phyloP scores from a whole-genome alignment of 371 early-diverging fungal genomes.

The Mortierella sp. region DNA sequence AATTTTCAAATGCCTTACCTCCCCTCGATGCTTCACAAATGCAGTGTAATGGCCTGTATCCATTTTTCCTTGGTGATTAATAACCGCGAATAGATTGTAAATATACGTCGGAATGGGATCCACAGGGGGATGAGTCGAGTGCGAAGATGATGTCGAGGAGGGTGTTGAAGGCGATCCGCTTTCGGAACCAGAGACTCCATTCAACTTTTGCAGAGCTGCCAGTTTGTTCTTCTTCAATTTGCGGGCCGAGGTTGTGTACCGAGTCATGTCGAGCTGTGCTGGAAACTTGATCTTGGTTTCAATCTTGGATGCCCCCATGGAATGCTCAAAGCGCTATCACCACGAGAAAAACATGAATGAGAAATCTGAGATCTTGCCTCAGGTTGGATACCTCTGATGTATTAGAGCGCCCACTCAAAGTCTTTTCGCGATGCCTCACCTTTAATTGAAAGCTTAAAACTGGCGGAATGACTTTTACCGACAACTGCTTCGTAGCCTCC shows the following conservation, averaged over 20 bases:
- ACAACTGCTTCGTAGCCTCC: constrained; percentile 89
- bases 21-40: constrained; percentile 78
- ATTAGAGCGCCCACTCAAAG: too few relatives aligned
- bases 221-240: constrained; percentile 39
- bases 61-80: constrained; percentile 89
- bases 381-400: too few relatives aligned
- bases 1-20: constrained; percentile 60
- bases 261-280: constrained; percentile 91
- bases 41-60: constrained; percentile 96
- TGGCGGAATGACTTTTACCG: constrained; percentile 85
- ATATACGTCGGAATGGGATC: constrained; percentile 70
- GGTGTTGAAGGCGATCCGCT: constrained; percentile 31
- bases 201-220: constrained; percentile 32
- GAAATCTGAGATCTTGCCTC: too few relatives aligned
- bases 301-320: constrained; percentile 78
- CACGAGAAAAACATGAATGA: not conserved
- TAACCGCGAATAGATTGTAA: constrained; percentile 91
- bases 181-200: constrained; percentile 28
- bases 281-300: constrained; percentile 90
- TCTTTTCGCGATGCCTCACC: constrained; percentile 71
- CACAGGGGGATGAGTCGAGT: constrained; percentile 16
- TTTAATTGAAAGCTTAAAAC: constrained; percentile 92
- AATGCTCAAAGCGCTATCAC: constrained; percentile 87
- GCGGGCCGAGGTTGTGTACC: constrained; percentile 75
- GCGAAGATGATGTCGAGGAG: constrained; percentile 20